Conservation (phyloP, 257 asterid species). For the Salvia miltiorrhiza region DNA sequence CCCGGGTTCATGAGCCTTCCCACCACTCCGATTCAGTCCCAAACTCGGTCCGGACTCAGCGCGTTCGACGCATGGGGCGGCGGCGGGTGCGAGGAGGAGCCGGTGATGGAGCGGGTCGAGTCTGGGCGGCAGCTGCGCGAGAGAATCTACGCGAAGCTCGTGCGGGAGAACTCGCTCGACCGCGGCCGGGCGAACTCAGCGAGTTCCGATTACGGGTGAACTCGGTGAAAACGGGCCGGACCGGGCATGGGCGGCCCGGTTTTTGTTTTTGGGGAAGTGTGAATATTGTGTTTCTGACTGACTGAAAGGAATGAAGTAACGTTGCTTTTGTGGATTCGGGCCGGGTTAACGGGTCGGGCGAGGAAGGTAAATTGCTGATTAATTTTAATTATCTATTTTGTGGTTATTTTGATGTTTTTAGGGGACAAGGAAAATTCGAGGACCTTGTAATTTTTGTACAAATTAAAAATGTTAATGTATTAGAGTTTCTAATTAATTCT, state of each 20-base stretch:
- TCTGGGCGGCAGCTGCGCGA: conserved; percentile 75
- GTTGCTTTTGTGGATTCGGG: not conserved
- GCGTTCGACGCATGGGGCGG: conserved; percentile 48
- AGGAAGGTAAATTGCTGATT: conserved; percentile 3
- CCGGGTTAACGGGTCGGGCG: conserved; percentile 2
- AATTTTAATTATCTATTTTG: conserved; percentile 25
- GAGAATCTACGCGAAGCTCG: conserved; percentile 63
- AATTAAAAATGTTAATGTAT: not conserved
- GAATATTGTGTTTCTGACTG: not conserved
- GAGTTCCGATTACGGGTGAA: conserved; percentile 24
- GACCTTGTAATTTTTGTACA: conserved; percentile 21
- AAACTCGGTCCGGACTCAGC: conserved; percentile 32
- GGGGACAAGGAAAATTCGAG: not conserved
- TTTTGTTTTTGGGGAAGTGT: not conserved
- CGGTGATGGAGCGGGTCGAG: conserved; percentile 79
- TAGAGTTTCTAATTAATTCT: not conserved
- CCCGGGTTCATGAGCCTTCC: conserved; percentile 65
- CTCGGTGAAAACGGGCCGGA: conserved; percentile 22
- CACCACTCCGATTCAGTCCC: conserved; percentile 46
- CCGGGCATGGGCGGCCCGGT: not conserved
- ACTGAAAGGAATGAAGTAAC: not conserved
- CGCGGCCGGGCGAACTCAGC: conserved; percentile 27
- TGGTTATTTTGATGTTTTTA: conserved; percentile 4
- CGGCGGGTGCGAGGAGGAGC: conserved; percentile 48
- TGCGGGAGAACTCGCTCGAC: conserved; percentile 73